A percentile compares a stretch with the other conserved stretches of the same genome.
phyloP scores from a whole-genome alignment of 148 eudicot genomes.

The Fagopyrum homotropicum region DNA sequence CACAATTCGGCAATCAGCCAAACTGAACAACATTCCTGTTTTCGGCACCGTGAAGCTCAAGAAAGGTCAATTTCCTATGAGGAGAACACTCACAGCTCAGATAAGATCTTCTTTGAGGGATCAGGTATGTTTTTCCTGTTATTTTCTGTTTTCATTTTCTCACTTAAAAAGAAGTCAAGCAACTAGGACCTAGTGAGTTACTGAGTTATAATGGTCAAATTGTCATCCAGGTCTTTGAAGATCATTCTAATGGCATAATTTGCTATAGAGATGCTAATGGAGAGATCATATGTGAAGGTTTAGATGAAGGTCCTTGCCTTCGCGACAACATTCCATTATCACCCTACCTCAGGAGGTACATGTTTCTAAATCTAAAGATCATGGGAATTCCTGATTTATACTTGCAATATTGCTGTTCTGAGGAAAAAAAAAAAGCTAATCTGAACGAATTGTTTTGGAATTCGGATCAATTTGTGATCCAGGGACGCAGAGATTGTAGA shows the following conservation, averaged over 20 bases:
- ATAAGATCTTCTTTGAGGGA: slow-evolving; percentile 41
- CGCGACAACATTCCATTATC: slow-evolving; percentile 26
- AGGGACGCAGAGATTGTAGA: slow-evolving; percentile 49
- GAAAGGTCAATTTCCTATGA: slow-evolving; percentile 25
- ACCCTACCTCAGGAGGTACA: slow-evolving; percentile 33
- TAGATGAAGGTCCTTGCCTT: slow-evolving; percentile 86
- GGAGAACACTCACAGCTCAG: slow-evolving; percentile 24
- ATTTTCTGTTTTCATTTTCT: neutral
- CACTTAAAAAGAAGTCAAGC: neutral
- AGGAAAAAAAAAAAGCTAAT: neutral
- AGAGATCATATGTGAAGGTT: slow-evolving; percentile 79
- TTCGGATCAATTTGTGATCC: slow-evolving; percentile 11
- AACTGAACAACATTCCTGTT: slow-evolving; percentile 21
- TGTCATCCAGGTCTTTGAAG: slow-evolving; percentile 62
- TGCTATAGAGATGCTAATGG: slow-evolving; percentile 74
- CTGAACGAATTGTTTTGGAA: neutral
- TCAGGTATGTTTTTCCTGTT: slow-evolving; percentile 31
- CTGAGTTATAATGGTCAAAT: neutral
- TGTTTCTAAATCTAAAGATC: neutral
- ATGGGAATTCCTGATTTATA: neutral
- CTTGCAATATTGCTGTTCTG: neutral
- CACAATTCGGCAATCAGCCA: slow-evolving; percentile 21
- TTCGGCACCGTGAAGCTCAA: slow-evolving; percentile 24
- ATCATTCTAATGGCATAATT: slow-evolving; percentile 56
- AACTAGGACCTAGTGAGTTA: neutral